A percentile compares a stretch with the other conserved stretches of the same genome.
Evolutionary conservation across 495 filamentous ascomycete genomes (phyloP).

Genomic region (Podospora tetraspora): DNA sequence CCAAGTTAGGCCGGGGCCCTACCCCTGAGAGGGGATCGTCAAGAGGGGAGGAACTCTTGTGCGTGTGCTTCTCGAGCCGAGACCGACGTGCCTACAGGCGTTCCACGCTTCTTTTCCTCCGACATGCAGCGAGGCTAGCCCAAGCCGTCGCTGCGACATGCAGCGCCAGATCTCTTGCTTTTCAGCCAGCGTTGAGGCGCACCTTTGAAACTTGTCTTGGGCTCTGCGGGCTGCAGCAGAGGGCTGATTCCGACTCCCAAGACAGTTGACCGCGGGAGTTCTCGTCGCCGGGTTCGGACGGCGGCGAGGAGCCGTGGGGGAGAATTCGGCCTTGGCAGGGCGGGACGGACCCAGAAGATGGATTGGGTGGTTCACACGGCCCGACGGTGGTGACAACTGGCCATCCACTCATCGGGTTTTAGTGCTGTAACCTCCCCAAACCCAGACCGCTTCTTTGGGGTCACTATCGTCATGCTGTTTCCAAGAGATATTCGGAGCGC

Average conservation of each 20-base stretch:
- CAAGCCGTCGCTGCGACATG: not conserved
- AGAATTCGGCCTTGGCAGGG: not conserved
- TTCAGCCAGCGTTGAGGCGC: not conserved
- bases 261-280: not conserved
- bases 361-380: not conserved
- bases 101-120: not conserved
- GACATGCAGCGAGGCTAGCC: not conserved
- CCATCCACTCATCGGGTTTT: not conserved
- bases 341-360: not conserved
- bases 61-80: not conserved
- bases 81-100: not conserved
- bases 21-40: not conserved
- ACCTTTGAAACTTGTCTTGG: not conserved
- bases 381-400: not conserved
- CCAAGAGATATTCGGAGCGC: not conserved
- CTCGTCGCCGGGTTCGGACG: not conserved
- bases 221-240: not conserved
- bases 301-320: not conserved
- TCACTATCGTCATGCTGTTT: not conserved
- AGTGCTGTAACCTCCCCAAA: not conserved
- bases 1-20: not conserved
- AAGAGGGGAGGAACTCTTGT: not conserved
- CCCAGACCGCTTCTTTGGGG: not conserved
- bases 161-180: not conserved
- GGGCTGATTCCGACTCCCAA: not conserved